Evolutionary conservation across 306 rosid genomes (phyloP).

Genomic region (Citrullus amarus): DNA sequence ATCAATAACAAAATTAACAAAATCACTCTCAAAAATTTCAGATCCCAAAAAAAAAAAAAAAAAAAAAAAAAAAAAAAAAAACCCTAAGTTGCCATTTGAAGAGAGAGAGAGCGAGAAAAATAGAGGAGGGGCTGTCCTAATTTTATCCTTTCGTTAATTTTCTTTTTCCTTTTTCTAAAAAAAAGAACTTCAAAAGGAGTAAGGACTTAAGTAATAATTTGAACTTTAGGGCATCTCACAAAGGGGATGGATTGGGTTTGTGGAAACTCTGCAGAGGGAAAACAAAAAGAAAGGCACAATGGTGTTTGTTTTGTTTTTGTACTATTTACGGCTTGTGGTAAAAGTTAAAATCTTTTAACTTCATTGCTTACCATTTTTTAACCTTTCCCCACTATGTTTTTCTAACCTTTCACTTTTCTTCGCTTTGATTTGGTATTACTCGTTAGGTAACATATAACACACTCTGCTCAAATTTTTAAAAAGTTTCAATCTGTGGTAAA

Average conservation of each 20-base stretch:
- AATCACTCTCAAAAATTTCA: background rate
- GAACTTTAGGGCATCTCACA: background rate
- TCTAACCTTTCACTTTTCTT: background rate
- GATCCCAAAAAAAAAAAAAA: background rate
- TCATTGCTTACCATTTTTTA: too few species aligned
- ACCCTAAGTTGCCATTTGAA: background rate
- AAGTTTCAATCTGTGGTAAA: too few species aligned
- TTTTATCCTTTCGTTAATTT: background rate
- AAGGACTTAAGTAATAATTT: background rate
- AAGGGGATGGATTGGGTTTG: background rate
- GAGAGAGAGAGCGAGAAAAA: background rate
- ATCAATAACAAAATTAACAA: background rate
- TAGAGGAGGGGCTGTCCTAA: background rate
- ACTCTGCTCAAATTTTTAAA: too few species aligned
- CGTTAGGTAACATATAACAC: background rate
- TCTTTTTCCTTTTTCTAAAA: too few species aligned
- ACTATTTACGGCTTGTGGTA: background rate
- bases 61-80: background rate
- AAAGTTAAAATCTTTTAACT: too few species aligned
- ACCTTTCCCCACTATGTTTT: background rate
- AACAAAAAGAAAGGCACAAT: background rate
- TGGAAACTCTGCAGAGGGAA: background rate
- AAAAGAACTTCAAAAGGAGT: background rate
- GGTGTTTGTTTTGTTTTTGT: background rate
- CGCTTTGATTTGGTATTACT: background rate